Conservation (phyloP, 805 yeast genomes). For the Ogataea degrootiae region DNA sequence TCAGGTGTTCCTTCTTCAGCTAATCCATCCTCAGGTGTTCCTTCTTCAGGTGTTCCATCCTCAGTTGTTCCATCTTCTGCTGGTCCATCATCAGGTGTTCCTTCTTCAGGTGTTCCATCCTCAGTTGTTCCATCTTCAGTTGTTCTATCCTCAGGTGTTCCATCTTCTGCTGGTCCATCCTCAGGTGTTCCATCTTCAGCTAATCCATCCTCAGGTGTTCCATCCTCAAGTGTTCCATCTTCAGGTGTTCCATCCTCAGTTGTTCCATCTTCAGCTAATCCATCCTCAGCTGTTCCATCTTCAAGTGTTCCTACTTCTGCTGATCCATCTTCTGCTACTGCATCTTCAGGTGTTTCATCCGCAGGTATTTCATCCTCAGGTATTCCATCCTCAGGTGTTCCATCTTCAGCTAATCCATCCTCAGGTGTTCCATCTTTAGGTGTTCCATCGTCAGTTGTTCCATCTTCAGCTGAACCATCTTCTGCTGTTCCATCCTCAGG, state of each 20-base stretch:
- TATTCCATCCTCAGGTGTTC: background rate
- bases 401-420: background rate
- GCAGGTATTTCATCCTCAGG: background rate
- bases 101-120: background rate
- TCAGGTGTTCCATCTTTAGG: background rate
- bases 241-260: background rate
- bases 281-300: background rate
- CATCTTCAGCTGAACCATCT: background rate
- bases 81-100: background rate
- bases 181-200: background rate
- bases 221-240: background rate
- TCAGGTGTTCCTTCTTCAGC: conserved; percentile 1
- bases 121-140: background rate
- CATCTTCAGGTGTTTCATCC: background rate
- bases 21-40: background rate
- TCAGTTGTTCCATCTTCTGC: background rate
- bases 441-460: background rate
- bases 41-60: background rate
- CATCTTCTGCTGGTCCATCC: background rate
- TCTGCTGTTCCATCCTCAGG: conserved; percentile 4
- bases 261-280: background rate
- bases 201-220: background rate
- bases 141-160: background rate
- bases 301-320: background rate
- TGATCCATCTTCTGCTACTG: conserved; percentile 1